A percentile compares a stretch with the other conserved stretches of the same genome.
phyloP scores from a whole-genome alignment of 306 rosid species.

The Malus sieversii region DNA sequence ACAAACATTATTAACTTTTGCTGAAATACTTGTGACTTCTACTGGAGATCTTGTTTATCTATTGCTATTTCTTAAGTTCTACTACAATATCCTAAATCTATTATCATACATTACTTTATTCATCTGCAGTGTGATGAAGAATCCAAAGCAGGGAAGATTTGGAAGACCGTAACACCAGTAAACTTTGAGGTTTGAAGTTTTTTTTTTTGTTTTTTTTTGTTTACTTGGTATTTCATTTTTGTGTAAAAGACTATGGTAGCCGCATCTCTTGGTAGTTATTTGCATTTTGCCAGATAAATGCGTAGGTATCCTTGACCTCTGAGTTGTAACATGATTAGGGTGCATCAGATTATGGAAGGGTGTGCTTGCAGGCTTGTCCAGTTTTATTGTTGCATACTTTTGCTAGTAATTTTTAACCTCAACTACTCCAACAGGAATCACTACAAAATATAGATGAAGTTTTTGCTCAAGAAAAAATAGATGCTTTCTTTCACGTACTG shows the following conservation, averaged over 20 bases:
- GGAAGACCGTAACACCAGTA: slow-evolving; percentile 48
- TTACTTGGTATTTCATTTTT: slow-evolving; percentile 4
- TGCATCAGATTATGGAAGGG: not conserved
- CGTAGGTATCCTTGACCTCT: not conserved
- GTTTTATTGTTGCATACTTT: not conserved
- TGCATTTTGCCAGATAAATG: not conserved
- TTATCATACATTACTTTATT: not conserved
- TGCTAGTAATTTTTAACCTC: not conserved
- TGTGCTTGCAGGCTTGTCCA: not conserved
- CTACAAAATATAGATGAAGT: not conserved
- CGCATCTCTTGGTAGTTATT: not conserved
- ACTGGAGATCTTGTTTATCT: not conserved
- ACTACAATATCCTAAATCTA: not conserved
- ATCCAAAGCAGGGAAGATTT: slow-evolving; percentile 37
- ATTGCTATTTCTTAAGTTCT: not conserved
- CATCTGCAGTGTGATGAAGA: slow-evolving; percentile 47
- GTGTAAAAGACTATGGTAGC: not conserved
- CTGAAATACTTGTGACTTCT: not conserved
- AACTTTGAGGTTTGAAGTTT: slow-evolving; percentile 42
- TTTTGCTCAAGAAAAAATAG: not conserved
- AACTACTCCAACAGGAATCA: not conserved
- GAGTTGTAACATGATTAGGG: not conserved
- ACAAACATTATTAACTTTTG: not conserved
- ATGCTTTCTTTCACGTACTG: not conserved
- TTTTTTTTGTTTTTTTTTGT: not conserved